phyloP scores from a whole-genome alignment of 768 basidiomycete species.

The Podaxis mareebaensis region DNA sequence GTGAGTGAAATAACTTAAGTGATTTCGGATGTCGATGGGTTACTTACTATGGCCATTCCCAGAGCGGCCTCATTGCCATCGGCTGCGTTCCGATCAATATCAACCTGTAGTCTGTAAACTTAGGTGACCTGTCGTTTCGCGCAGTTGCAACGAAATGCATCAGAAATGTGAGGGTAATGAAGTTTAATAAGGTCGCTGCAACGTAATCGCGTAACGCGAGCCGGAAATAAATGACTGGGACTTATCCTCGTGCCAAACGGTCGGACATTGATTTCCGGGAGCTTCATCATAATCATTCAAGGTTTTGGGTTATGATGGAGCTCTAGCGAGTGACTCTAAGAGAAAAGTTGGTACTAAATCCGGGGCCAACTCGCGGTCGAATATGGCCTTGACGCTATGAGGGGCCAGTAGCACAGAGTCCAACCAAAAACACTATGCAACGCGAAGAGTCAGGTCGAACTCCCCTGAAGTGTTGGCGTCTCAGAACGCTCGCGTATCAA shows the following conservation, averaged over 20 bases:
- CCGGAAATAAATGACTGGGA: background rate
- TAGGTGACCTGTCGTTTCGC: background rate
- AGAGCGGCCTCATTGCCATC: slow-evolving; percentile 36
- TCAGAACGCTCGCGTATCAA: too few species aligned
- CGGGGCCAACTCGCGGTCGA: too few species aligned
- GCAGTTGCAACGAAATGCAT: background rate
- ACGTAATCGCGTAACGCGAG: background rate
- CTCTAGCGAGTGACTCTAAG: background rate
- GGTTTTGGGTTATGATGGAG: background rate
- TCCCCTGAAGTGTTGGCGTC: too few species aligned
- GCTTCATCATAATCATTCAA: background rate
- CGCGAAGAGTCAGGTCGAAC: too few species aligned
- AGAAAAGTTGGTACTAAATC: too few species aligned
- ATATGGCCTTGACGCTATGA: too few species aligned
- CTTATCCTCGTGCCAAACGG: background rate
- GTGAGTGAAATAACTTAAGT: slow-evolving; percentile 21
- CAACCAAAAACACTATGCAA: too few species aligned
- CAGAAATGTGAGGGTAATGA: background rate
- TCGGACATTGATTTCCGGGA: background rate
- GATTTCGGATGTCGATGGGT: background rate
- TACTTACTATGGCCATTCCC: background rate
- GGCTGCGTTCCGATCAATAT: slow-evolving; percentile 41
- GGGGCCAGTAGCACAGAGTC: too few species aligned
- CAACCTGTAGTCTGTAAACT: slow-evolving; percentile 19
- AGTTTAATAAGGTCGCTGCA: background rate